Conservation (phyloP, 208 protist species). For the Acanthamoeba divionensis region DNA sequence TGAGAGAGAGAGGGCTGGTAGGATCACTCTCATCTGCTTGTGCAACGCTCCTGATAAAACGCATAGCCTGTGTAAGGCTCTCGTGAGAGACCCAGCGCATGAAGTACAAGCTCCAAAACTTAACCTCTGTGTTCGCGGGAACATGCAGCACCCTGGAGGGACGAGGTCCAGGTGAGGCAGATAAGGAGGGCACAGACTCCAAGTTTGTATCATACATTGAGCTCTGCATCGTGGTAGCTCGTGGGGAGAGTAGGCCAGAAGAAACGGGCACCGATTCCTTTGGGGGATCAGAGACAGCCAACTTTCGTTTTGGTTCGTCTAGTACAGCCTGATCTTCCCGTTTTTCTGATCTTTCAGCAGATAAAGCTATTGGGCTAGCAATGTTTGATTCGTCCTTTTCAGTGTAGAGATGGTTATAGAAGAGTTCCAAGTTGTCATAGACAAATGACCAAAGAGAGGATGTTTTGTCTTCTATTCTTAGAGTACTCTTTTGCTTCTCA, state of each 20-base stretch:
- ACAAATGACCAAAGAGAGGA: neutral
- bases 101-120: neutral
- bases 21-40: neutral
- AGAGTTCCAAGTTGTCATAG: neutral
- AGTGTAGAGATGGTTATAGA: neutral
- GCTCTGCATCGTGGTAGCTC: neutral
- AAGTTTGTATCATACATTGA: neutral
- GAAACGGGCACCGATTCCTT: neutral
- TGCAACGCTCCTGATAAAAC: neutral
- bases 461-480: neutral
- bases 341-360: neutral
- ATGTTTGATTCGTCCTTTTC: no score
- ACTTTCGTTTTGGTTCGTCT: neutral
- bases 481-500: neutral
- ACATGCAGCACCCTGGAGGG: neutral
- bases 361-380: neutral
- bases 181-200: neutral
- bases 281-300: neutral
- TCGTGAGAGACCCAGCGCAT: neutral
- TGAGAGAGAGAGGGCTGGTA: neutral
- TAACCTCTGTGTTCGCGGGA: neutral
- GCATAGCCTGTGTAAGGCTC: neutral
- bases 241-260: neutral
- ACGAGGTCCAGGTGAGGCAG: neutral
- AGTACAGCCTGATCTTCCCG: neutral